phyloP scores from a whole-genome alignment of 1,139 yeast species.

The Yamadazyma pseudoaaseri region DNA sequence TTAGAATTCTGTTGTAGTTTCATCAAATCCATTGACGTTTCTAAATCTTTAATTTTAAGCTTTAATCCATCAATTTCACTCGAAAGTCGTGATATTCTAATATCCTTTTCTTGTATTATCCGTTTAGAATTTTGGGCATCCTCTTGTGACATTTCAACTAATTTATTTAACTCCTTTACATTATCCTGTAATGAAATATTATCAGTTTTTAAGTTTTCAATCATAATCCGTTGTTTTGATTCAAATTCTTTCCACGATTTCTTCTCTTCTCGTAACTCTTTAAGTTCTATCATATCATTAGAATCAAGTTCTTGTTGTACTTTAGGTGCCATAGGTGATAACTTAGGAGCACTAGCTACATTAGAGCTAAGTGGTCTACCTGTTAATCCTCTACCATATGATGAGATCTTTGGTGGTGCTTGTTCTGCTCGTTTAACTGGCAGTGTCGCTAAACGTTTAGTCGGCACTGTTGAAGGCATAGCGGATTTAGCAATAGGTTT shows the following conservation, averaged over 20 bases:
- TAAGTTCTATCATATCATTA: conserved; percentile 48
- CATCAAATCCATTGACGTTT: conserved; percentile 50
- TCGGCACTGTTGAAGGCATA: conserved; percentile 44
- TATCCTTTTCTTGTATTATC: conserved; percentile 62
- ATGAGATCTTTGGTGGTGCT: conserved; percentile 24
- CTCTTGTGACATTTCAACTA: conserved; percentile 39
- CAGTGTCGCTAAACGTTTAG: conserved; percentile 66
- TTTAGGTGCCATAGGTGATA: conserved; percentile 8
- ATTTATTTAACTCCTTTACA: conserved; percentile 29
- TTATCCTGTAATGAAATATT: conserved; percentile 44
- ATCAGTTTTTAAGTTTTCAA: conserved; percentile 46
- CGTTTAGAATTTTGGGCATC: conserved; percentile 59
- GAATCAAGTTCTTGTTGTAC: conserved; percentile 11
- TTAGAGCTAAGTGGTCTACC: conserved; percentile 33
- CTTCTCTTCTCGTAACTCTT: conserved; percentile 52
- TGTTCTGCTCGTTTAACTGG: conserved; percentile 52
- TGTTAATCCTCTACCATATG: conserved; percentile 37
- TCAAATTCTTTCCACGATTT: conserved; percentile 48
- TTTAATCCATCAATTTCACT: conserved; percentile 60
- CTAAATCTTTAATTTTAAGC: conserved; percentile 48
- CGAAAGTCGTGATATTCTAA: conserved; percentile 57
- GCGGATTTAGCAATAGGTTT: conserved; percentile 8
- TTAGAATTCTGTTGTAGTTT: conserved; percentile 27
- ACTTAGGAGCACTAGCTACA: conserved; percentile 14
- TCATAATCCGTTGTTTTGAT: conserved; percentile 34